These are phyloP conservation scores for Umbilicaria muhlenbergii DNA, from an alignment of 495 filamentous ascomycete genomes.

Conservation along the genomic window DNA sequence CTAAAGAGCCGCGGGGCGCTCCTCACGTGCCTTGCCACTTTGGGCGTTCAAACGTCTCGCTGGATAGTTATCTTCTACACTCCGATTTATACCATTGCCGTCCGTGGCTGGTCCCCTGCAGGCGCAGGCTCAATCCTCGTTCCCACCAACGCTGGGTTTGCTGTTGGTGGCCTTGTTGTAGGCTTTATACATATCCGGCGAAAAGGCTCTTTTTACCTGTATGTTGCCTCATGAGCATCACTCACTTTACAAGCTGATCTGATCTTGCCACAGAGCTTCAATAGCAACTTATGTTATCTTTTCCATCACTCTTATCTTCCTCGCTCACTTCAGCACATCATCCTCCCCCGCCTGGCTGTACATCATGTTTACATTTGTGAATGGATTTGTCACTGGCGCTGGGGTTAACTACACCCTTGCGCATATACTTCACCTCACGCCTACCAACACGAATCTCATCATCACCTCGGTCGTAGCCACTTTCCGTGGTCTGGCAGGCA, in stretches of 20 bases:
- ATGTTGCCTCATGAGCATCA: constrained; percentile 4
- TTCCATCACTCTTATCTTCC: constrained; percentile 27
- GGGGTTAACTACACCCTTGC: constrained; percentile 63
- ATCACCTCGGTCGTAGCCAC: constrained; percentile 54
- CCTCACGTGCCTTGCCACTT: too few relatives aligned
- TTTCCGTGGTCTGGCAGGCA: constrained; percentile 58
- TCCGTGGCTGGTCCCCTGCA: constrained; percentile 15
- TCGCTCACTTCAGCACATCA: constrained; percentile 35
- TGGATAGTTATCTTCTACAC: too few relatives aligned
- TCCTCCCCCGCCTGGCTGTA: constrained; percentile 29
- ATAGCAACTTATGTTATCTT: constrained; percentile 39
- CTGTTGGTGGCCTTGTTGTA: constrained; percentile 47
- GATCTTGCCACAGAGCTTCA: constrained; percentile 27
- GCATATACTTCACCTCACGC: constrained; percentile 55
- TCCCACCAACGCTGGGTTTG: constrained; percentile 64
- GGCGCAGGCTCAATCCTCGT: constrained; percentile 55
- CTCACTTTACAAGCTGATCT: not conserved
- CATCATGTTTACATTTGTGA: constrained; percentile 39
- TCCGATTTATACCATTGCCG: too few relatives aligned
- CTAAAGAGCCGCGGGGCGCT: too few relatives aligned
- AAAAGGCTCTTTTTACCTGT: constrained; percentile 47
- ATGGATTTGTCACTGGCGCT: constrained; percentile 54
- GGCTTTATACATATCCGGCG: constrained; percentile 57
- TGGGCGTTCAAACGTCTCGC: too few relatives aligned
- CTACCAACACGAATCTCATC: constrained; percentile 46